A percentile compares a stretch with the other conserved stretches of the same genome.
These are phyloP conservation scores for Linnemannia zychae DNA, from an alignment of 192 early-diverging fungal genomes.

Conservation along the genomic window DNA sequence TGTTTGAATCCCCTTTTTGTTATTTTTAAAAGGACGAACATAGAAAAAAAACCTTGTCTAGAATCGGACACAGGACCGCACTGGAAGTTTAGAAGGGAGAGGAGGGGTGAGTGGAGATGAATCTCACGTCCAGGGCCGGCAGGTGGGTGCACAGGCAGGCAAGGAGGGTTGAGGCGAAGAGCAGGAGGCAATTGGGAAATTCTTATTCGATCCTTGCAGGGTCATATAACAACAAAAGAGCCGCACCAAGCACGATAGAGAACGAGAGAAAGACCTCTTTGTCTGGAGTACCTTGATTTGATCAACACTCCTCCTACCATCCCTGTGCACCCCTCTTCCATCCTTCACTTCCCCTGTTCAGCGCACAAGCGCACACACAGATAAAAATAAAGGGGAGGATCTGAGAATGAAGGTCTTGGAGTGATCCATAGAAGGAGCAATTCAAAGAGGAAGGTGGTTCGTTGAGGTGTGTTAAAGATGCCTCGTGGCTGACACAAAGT, in stretches of 20 bases:
- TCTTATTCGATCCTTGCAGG: not conserved
- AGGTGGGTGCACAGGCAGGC: not conserved
- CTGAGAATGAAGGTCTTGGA: not conserved
- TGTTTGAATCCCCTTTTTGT: slow-evolving; percentile 7
- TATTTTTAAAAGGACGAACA: slow-evolving; percentile 13
- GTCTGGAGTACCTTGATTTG: not conserved
- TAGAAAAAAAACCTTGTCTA: slow-evolving; percentile 29
- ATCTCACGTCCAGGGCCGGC: not conserved
- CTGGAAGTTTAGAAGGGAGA: not conserved
- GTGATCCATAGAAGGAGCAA: not conserved
- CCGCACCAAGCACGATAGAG: not conserved
- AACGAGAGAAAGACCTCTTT: not conserved
- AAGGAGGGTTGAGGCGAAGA: not conserved
- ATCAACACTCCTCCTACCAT: not conserved
- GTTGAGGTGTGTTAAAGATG: not conserved
- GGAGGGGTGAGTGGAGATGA: not conserved
- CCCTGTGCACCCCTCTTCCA: not conserved
- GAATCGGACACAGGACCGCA: slow-evolving; percentile 36
- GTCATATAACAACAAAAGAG: not conserved
- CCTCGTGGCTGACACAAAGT: not conserved
- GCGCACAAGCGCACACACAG: not conserved
- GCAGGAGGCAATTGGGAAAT: not conserved
- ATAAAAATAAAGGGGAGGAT: not conserved
- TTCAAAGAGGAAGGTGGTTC: not conserved
- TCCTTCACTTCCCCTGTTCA: not conserved